A percentile compares a stretch with the other conserved stretches of the same genome.
Conservation (phyloP, 305 asterid genomes). For the Salvia sclarea region DNA sequence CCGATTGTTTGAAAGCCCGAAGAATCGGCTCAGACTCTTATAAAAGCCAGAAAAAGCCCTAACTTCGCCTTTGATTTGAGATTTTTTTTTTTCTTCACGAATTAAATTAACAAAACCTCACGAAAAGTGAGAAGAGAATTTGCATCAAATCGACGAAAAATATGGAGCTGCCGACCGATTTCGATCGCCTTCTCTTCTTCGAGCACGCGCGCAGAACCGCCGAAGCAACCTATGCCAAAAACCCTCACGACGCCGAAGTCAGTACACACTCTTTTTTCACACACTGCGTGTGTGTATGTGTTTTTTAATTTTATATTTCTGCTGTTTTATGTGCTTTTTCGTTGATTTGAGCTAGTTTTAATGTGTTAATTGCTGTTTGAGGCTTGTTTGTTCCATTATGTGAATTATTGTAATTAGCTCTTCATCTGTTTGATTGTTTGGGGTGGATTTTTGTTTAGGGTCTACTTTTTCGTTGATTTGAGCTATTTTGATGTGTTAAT, state of each 20-base stretch:
- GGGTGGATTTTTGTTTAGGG: too few species aligned
- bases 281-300: not conserved
- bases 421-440: too few species aligned
- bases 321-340: not conserved
- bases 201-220: conserved; percentile 83
- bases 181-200: conserved; percentile 82
- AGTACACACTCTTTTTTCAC: conserved; percentile 6
- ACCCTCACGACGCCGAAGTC: conserved; percentile 87
- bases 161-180: conserved; percentile 77
- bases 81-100: not conserved
- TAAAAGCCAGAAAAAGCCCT: conserved; percentile 23
- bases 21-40: not conserved
- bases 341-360: not conserved
- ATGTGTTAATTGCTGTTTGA: not conserved
- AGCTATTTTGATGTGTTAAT: not conserved
- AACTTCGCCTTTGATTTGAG: not conserved
- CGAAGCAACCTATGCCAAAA: conserved; percentile 62
- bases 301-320: not conserved
- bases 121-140: not conserved
- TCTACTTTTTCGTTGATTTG: not conserved
- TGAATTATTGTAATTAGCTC: not conserved
- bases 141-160: conserved; percentile 14
- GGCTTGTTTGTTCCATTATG: not conserved
- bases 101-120: not conserved
- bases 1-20: not conserved